Percentiles rank a stretch among this genome's conserved stretches.
phyloP scores from a whole-genome alignment of 441 rosid genomes.

The Bruguiera hainesii region DNA sequence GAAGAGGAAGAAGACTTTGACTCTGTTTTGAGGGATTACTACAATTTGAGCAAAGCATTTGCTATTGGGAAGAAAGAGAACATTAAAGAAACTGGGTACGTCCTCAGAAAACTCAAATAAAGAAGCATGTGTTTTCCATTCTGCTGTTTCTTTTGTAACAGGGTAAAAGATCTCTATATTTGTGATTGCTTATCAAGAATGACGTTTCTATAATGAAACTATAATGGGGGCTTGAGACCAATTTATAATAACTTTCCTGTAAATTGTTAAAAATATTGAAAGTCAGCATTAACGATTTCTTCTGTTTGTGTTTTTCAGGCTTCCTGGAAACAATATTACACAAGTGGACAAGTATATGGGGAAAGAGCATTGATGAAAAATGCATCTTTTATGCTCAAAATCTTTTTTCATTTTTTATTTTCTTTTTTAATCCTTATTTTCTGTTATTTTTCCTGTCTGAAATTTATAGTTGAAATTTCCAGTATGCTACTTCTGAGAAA shows the following conservation, averaged over 20 bases:
- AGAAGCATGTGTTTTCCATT: slow-evolving; percentile 9
- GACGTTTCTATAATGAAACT: no score
- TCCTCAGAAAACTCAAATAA: slow-evolving; percentile 1
- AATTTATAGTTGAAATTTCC: slow-evolving; percentile 26
- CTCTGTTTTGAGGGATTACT: slow-evolving; percentile 66
- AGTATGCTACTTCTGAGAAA: slow-evolving; percentile 74
- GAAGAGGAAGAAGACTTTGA: slow-evolving; percentile 63
- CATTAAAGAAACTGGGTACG: neutral
- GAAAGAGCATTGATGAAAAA: slow-evolving; percentile 84
- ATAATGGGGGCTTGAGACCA: no score
- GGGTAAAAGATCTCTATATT: no score
- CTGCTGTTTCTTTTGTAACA: no score
- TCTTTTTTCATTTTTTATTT: neutral
- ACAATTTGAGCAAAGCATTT: slow-evolving; percentile 31
- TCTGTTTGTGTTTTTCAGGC: slow-evolving; percentile 42
- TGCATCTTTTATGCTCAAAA: slow-evolving; percentile 30
- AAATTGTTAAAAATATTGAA: slow-evolving; percentile 10
- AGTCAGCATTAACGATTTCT: neutral
- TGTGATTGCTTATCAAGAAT: no score
- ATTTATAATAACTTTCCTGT: neutral
- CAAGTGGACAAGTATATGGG: slow-evolving; percentile 51
- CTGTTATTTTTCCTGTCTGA: slow-evolving; percentile 16
- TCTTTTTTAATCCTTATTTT: neutral
- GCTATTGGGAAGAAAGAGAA: no score
- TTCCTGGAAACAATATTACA: slow-evolving; percentile 84